phyloP scores from a whole-genome alignment of 2,329 filamentous ascomycete species.

The Aspergillus fischeri region DNA sequence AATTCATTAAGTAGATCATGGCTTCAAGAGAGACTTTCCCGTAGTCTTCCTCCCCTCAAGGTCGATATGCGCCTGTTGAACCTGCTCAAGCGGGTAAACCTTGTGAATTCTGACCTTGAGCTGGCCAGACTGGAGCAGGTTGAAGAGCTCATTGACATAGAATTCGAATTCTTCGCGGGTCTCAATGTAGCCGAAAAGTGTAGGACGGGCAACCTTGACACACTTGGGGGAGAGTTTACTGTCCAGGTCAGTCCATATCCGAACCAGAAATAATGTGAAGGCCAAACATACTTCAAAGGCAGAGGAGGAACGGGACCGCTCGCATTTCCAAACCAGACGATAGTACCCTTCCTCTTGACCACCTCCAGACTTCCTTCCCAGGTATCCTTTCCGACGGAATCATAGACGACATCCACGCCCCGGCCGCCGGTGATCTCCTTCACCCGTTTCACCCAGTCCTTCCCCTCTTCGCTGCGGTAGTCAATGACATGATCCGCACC shows the following conservation, averaged over 20 bases:
- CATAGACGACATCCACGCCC: constrained; percentile 75
- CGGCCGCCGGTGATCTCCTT: constrained; percentile 77
- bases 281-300: constrained; percentile 51
- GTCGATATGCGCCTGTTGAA: constrained; percentile 68
- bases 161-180: constrained; percentile 66
- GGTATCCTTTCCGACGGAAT: constrained; percentile 79
- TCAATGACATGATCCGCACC: constrained; percentile 71
- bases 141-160: constrained; percentile 70
- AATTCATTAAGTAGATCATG: constrained; percentile 33
- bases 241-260: constrained; percentile 7
- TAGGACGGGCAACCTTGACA: constrained; percentile 69
- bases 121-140: constrained; percentile 64
- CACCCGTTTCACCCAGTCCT: constrained; percentile 72
- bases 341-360: constrained; percentile 69
- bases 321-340: constrained; percentile 79
- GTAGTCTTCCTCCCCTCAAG: constrained; percentile 77
- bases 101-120: constrained; percentile 72
- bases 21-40: constrained; percentile 75
- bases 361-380: constrained; percentile 74
- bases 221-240: constrained; percentile 65
- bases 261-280: constrained; percentile 26
- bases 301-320: constrained; percentile 73
- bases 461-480: constrained; percentile 77
- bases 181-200: constrained; percentile 65
- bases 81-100: constrained; percentile 70